Evolutionary conservation across 352 stramenopile genomes (phyloP).

Genomic region (Phytophthora lateralis): DNA sequence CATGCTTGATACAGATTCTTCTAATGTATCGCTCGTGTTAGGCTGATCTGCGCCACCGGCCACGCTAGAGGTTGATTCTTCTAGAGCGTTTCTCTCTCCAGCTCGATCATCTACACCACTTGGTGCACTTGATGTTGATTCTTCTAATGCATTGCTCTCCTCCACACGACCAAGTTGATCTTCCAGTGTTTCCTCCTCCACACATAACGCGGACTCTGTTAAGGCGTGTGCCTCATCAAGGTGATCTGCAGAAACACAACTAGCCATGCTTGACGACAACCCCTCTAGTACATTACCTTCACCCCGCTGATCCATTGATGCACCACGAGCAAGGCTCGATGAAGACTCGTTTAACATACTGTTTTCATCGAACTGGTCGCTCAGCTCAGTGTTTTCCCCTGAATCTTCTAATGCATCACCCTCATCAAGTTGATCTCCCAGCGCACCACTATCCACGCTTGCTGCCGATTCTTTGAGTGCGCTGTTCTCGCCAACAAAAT

Average conservation of each 20-base stretch:
- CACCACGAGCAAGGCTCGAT: neutral
- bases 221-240: neutral
- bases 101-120: neutral
- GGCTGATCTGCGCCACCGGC: neutral
- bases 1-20: neutral
- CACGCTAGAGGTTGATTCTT: neutral
- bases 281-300: neutral
- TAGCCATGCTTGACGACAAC: neutral
- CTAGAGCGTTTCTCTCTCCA: neutral
- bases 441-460: neutral
- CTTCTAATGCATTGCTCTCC: neutral
- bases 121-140: neutral
- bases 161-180: neutral
- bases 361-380: neutral
- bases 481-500: neutral
- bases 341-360: slow-evolving; percentile 4
- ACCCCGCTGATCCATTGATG: neutral
- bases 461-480: neutral
- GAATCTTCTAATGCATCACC: neutral
- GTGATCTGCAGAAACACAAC: neutral
- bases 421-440: neutral
- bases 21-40: neutral
- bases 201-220: neutral
- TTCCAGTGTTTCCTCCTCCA: neutral
- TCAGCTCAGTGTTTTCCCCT: neutral